Evolutionary conservation across 129 eudicot genomes (phyloP).

Genomic region (Pittosporum tobira): DNA sequence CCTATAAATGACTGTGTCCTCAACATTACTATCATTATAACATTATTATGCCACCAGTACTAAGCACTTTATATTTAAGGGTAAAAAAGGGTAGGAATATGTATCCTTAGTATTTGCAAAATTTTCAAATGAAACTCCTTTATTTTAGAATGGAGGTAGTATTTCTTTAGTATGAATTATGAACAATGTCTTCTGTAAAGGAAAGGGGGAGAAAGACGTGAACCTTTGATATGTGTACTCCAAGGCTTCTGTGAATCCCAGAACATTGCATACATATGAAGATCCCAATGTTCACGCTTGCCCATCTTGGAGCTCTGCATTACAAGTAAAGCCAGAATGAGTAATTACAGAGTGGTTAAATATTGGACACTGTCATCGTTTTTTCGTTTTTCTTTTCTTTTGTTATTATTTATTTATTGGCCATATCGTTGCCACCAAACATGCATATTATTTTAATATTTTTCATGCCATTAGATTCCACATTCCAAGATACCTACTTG

Average conservation of each 20-base stretch:
- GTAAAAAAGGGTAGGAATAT: no score
- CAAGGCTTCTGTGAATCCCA: slow-evolving; percentile 96
- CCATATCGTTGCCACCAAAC: neutral
- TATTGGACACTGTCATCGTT: neutral
- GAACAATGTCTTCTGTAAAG: neutral
- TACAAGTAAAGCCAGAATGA: neutral
- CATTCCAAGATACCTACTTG: slow-evolving; percentile 37
- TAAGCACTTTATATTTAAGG: no score
- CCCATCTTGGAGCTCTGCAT: slow-evolving; percentile 87
- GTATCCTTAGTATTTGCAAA: no score
- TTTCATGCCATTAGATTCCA: neutral
- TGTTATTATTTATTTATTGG: no score
- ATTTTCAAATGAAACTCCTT: no score
- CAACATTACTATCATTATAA: no score
- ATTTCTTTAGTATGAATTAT: neutral
- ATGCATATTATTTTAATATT: neutral
- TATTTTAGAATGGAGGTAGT: no score
- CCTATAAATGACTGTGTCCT: no score
- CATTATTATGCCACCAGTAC: no score
- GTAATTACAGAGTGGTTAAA: neutral
- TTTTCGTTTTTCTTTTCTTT: no score
- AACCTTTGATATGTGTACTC: slow-evolving; percentile 97
- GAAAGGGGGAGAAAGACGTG: neutral
- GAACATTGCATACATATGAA: slow-evolving; percentile 96
- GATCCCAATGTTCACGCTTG: slow-evolving; percentile 74